Conservation (phyloP, 1,139 yeast genomes). For the Candida glucosophila region DNA sequence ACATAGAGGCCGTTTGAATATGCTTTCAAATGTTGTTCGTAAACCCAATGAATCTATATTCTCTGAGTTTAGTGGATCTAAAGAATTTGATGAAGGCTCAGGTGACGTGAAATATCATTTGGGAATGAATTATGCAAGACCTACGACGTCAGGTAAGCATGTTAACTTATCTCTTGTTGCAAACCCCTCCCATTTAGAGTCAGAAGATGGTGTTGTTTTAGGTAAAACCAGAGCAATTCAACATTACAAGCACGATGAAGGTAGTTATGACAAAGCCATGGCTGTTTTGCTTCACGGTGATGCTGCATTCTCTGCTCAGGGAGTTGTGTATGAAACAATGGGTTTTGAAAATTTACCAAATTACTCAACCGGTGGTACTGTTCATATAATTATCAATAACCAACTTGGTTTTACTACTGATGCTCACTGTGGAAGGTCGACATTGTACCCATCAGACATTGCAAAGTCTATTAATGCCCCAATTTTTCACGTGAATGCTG, state of each 20-base stretch:
- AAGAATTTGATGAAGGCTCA: conserved; percentile 81
- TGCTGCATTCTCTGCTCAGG: conserved; percentile 98
- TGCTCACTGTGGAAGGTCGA: conserved; percentile 95
- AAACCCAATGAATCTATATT: conserved; percentile 97
- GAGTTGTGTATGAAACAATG: conserved; percentile 97
- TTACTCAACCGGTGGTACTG: conserved; percentile 96
- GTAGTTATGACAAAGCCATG: conserved; percentile 78
- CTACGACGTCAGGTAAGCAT: conserved; percentile 96
- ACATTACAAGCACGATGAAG: conserved; percentile 83
- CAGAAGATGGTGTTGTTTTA: conserved; percentile 97
- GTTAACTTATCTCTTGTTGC: conserved; percentile 95
- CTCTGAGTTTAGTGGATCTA: conserved; percentile 90
- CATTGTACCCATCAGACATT: conserved; percentile 95
- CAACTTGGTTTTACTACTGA: conserved; percentile 99
- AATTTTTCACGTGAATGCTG: conserved; percentile 98
- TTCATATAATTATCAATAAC: conserved; percentile 91
- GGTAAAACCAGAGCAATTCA: conserved; percentile 97
- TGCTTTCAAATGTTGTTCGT: conserved; percentile 95
- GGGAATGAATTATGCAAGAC: conserved; percentile 99
- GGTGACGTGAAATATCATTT: conserved; percentile 99
- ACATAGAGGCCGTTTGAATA: conserved; percentile 97
- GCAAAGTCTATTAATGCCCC: conserved; percentile 97
- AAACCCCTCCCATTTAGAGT: conserved; percentile 97
- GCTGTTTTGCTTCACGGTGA: conserved; percentile 95
- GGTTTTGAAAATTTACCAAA: conserved; percentile 91